These are phyloP conservation scores for Amanita brunnescens DNA, from an alignment of 768 basidiomycete species.

Conservation along the genomic window DNA sequence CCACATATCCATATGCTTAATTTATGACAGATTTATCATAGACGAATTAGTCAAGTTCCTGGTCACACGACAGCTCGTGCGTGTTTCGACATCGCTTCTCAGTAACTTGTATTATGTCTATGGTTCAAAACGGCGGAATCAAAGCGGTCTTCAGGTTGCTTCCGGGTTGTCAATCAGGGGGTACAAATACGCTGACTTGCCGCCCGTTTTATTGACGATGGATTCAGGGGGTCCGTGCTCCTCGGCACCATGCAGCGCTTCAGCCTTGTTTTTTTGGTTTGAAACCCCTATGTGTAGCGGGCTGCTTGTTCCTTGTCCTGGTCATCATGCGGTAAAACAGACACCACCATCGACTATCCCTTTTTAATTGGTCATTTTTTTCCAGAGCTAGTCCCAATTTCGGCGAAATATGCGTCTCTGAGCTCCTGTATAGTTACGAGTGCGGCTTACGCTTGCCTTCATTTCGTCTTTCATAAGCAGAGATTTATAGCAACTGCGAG, in stretches of 20 bases:
- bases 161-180: background rate
- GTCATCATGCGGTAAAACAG: conserved; percentile 48
- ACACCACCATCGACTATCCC: conserved; percentile 37
- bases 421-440: conserved; percentile 34
- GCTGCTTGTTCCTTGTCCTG: conserved; percentile 17
- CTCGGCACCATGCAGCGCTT: too few relatives aligned
- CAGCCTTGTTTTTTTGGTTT: conserved; percentile 11
- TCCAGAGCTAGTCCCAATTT: conserved; percentile 11
- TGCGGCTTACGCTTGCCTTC: conserved; percentile 31
- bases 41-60: conserved; percentile 37
- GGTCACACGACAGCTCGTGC: background rate
- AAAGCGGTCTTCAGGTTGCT: conserved; percentile 54
- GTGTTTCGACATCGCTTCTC: background rate
- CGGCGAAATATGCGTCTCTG: conserved; percentile 53
- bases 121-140: conserved; percentile 70
- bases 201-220: conserved; percentile 52
- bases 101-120: conserved; percentile 73
- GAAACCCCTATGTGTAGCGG: background rate
- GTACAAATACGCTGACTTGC: background rate
- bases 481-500: conserved; percentile 59
- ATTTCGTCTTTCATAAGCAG: conserved; percentile 50
- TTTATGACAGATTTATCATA: conserved; percentile 29
- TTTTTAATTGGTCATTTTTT: conserved; percentile 6
- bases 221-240: too few relatives aligned
- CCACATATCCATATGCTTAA: conserved; percentile 47